Evolutionary conservation across 2,329 filamentous ascomycete genomes (phyloP).

Genomic region (Cladorrhinum sp.): DNA sequence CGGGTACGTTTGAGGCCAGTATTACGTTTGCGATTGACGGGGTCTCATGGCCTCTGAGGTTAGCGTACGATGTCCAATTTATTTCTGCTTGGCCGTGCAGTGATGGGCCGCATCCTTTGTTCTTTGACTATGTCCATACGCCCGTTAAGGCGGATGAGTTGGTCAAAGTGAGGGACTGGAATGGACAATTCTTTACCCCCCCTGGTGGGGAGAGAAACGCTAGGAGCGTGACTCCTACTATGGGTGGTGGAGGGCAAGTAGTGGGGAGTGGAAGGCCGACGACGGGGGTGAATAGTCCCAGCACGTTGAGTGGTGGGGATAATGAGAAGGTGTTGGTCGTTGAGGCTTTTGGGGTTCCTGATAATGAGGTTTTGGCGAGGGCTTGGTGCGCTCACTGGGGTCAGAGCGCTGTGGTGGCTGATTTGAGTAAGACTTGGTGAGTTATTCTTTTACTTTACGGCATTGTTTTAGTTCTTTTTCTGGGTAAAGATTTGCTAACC

Average conservation of each 20-base stretch:
- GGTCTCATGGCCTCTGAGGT: slow-evolving; percentile 59
- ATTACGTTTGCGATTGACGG: slow-evolving; percentile 64
- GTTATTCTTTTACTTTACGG: slow-evolving; percentile 29
- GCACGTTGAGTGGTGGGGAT: slow-evolving; percentile 35
- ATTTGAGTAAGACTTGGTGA: slow-evolving; percentile 65
- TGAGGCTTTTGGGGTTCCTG: slow-evolving; percentile 68
- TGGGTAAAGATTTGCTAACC: neutral
- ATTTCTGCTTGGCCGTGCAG: slow-evolving; percentile 63
- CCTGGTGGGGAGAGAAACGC: slow-evolving; percentile 19
- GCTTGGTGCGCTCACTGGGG: slow-evolving; percentile 79
- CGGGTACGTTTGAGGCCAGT: slow-evolving; percentile 56
- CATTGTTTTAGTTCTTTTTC: no score
- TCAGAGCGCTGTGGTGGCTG: slow-evolving; percentile 66
- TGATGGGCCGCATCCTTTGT: slow-evolving; percentile 64
- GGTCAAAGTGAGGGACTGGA: slow-evolving; percentile 65
- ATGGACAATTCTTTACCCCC: slow-evolving; percentile 24
- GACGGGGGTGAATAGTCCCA: slow-evolving; percentile 20
- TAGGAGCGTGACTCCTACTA: slow-evolving; percentile 18
- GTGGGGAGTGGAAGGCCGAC: neutral
- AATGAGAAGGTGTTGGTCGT: slow-evolving; percentile 67
- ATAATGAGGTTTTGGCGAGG: slow-evolving; percentile 73
- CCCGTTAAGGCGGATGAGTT: slow-evolving; percentile 62
- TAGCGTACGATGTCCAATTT: slow-evolving; percentile 65
- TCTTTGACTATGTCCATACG: slow-evolving; percentile 66
- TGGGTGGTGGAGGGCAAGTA: neutral